Evolutionary conservation across 1,284 basidiomycete genomes (phyloP), one percentile per base, ranked within the genome.

Genomic region (Phenoliferia sp.): DNA sequence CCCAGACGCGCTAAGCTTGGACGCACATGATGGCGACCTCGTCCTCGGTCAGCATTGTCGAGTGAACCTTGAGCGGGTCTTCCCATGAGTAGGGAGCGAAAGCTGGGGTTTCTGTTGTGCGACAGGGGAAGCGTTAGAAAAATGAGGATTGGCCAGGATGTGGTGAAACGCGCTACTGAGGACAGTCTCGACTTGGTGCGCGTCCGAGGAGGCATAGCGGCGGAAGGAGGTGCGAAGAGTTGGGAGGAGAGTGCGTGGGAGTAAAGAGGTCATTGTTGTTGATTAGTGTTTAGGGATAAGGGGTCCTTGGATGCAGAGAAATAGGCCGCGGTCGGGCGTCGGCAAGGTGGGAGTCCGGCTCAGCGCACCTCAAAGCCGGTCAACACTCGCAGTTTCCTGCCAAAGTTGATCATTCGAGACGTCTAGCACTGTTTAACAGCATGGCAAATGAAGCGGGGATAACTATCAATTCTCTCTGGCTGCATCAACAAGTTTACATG

Each of bases 21-120:
- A 19, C 85, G 61, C 69, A 91, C 92, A 90, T 86, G 76, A 97
- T 90, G 7, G 91, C 90, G 67, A 86, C 83, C 80, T 98, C 94
- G 60, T 97, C 94, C 55, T 94, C 92, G 0, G 90, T 92, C 61
- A 98, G 82, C 55, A 92, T 82, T 0, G 87, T 73, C 29, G 61
- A 57, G 59, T 74, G 70, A 59, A 75, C 69, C 59, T 72, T 68
- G 62, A 76, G 69, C 1, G 73, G 73, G 68, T 76, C 75, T 26
- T 73, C 61, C 64, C 69, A 74, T 26, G 71, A 44, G 33, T 73
- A 76, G 17, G 69, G 68, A 2, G 71, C 75, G 33, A 74, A 70
- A 0, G 65, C 56, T 2, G 63, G 29, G 0, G 66, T 67, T 54
- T 65, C 69, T 67, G 56, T 28, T 1, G 2, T n/a, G n/a, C 28